Percentiles rank a stretch among this genome's conserved stretches.
Evolutionary conservation across 225 moss, liverwort and hornwort genomes (phyloP).

Genomic region (Rhytidiadelphus loreus): DNA sequence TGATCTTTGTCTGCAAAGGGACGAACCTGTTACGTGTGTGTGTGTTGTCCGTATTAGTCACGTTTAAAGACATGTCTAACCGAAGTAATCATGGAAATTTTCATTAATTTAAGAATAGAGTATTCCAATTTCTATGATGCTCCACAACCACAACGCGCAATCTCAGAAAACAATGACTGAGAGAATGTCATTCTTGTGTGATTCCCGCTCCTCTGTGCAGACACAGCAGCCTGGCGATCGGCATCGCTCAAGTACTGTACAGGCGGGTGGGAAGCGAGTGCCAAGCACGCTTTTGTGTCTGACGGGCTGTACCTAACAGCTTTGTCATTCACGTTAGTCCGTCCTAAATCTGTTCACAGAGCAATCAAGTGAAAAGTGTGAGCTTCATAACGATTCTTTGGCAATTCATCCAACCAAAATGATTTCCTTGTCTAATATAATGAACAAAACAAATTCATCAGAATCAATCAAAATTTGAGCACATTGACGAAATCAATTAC

Average conservation of each 20-base stretch:
- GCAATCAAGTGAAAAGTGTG: constrained; percentile 11
- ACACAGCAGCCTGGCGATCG: constrained; percentile 9
- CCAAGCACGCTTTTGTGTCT: constrained; percentile 6
- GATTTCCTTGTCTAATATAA: neutral
- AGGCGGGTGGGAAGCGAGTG: neutral
- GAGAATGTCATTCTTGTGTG: constrained; percentile 4
- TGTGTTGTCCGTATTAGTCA: neutral
- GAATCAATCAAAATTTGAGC: neutral
- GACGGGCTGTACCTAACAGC: constrained; percentile 12
- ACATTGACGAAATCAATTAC: neutral
- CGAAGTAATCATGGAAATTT: neutral
- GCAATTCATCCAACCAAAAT: neutral
- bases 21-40: neutral
- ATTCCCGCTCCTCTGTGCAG: neutral
- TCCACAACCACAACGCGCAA: neutral
- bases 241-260: neutral
- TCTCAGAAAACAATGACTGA: neutral
- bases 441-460: neutral
- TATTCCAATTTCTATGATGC: neutral
- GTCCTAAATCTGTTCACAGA: neutral
- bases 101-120: neutral
- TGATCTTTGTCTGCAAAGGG: neutral
- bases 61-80: neutral
- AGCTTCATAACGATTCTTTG: neutral
- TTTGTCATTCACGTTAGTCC: constrained; percentile 14